These are phyloP conservation scores for Oropetium thomaeum DNA, from an alignment of 176 grass and related monocot genomes.

Conservation along the genomic window DNA sequence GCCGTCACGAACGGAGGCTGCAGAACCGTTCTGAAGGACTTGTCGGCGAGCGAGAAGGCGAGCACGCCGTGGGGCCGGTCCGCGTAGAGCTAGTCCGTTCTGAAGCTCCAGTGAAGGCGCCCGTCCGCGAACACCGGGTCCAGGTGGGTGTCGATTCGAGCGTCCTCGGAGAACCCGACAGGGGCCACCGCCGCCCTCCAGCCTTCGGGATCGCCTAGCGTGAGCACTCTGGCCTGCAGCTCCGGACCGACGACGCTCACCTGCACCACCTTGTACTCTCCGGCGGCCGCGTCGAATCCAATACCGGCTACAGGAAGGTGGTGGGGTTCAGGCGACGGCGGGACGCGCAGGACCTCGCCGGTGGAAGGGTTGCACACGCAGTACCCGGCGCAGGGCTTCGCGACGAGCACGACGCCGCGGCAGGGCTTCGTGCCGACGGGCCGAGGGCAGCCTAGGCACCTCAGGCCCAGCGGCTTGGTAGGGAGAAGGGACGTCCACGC, in stretches of 20 bases:
- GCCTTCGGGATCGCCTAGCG: neutral
- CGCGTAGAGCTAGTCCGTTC: too few species aligned
- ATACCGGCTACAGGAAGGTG: neutral
- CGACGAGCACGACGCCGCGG: neutral
- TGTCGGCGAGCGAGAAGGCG: neutral
- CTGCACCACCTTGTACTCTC: neutral
- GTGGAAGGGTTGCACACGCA: too few species aligned
- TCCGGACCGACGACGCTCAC: neutral
- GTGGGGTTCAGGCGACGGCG: neutral
- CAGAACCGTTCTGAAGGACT: neutral
- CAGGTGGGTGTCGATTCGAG: neutral
- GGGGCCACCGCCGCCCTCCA: neutral
- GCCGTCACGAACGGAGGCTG: too few species aligned
- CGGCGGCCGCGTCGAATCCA: neutral
- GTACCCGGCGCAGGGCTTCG: neutral
- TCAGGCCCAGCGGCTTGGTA: too few species aligned
- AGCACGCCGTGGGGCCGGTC: neutral
- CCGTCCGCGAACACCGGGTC: neutral
- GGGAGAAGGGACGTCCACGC: too few species aligned
- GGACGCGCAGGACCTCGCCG: neutral
- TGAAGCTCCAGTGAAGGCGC: neutral
- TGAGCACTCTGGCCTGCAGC: neutral
- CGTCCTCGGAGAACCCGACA: neutral
- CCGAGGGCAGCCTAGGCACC: neutral
- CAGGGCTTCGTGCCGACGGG: neutral